Conservation (phyloP, 345 rosid species). For the Dipteronia dyeriana region DNA sequence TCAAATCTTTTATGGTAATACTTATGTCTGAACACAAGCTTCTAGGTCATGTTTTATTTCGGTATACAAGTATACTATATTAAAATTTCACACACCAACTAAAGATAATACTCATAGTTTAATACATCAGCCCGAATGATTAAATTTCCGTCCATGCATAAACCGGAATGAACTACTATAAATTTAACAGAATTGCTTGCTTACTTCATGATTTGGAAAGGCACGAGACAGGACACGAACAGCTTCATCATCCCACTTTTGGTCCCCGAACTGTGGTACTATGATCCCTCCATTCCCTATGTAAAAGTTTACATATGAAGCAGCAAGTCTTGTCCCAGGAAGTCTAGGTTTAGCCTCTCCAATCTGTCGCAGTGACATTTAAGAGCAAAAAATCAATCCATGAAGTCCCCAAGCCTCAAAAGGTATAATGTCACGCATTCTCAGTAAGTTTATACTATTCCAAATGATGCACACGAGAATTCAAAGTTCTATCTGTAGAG, state of each 20-base stretch:
- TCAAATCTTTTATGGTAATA: not conserved
- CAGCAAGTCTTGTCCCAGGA: constrained; percentile 82
- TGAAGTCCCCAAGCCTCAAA: constrained; percentile 1
- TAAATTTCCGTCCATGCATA: not conserved
- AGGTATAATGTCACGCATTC: not conserved
- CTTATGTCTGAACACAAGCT: not conserved
- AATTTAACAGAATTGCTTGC: constrained; percentile 17
- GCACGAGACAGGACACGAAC: constrained; percentile 61
- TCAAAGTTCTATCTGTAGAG: not conserved
- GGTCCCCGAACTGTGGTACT: constrained; percentile 80
- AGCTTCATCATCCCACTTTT: constrained; percentile 79
- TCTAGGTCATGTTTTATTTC: not conserved
- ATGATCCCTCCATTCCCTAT: constrained; percentile 77
- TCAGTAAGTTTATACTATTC: not conserved
- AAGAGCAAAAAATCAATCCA: constrained; percentile 10
- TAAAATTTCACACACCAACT: not conserved
- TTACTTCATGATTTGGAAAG: constrained; percentile 68
- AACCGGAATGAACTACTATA: not conserved
- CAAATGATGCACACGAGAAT: not conserved
- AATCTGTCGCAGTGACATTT: constrained; percentile 36
- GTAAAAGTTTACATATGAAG: constrained; percentile 81
- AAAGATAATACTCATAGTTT: not conserved
- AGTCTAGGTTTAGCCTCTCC: constrained; percentile 63
- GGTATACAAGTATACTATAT: not conserved
- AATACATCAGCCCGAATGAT: not conserved